Conservation (phyloP, 1,284 basidiomycete species). For the Malassezia equina region DNA sequence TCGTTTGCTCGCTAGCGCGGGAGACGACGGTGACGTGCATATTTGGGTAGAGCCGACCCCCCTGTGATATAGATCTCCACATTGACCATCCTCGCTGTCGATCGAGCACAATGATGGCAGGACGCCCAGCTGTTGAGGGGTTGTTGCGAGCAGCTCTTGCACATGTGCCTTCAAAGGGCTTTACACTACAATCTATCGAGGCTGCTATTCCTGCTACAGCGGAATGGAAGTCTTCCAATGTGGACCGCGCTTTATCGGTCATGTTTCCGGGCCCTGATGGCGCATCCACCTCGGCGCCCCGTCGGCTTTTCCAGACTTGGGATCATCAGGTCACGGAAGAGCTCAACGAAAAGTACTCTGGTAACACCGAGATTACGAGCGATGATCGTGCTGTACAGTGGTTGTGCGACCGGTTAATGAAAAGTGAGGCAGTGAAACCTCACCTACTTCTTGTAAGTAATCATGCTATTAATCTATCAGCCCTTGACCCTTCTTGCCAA, state of each 20-base stretch:
- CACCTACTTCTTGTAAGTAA: conserved; percentile 12
- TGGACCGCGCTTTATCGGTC: conserved; percentile 5
- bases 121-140: neutral
- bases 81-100: neutral
- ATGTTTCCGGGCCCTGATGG: conserved; percentile 14
- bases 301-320: conserved; percentile 14
- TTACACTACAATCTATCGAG: conserved; percentile 1
- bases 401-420: conserved; percentile 3
- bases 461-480: neutral
- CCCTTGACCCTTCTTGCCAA: neutral
- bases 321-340: neutral
- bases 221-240: neutral
- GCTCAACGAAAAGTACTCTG: neutral
- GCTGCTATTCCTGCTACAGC: neutral
- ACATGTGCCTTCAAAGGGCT: conserved; percentile 4
- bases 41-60: conserved; percentile 54
- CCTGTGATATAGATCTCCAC: conserved; percentile 16
- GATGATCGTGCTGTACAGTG: neutral
- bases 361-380: neutral
- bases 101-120: neutral
- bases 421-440: neutral
- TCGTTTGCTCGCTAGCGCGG: conserved; percentile 58
- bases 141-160: conserved; percentile 3
- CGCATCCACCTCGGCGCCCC: conserved; percentile 8
- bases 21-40: conserved; percentile 64